Evolutionary conservation across 2,329 filamentous ascomycete genomes (phyloP).

Genomic region (Claviceps sp.): DNA sequence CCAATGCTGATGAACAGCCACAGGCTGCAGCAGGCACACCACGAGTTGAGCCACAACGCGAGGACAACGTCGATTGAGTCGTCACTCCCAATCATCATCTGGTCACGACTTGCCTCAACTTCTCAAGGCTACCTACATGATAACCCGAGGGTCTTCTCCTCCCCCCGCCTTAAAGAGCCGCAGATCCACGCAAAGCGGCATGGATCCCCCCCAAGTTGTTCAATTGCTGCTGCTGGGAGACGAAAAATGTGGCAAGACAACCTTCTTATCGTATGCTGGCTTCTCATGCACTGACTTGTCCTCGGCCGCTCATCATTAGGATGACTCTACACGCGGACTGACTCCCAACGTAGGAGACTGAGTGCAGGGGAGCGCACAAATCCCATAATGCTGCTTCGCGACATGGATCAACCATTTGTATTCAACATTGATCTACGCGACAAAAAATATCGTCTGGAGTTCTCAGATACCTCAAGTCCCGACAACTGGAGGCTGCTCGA

Average conservation of each 20-base stretch:
- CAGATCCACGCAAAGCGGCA: conserved; percentile 9
- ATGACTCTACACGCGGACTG: background rate
- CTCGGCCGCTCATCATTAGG: background rate
- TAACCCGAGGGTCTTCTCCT: too few species aligned
- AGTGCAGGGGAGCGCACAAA: conserved; percentile 30
- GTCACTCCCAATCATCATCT: too few species aligned
- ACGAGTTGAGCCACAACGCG: too few species aligned
- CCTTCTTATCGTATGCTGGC: conserved; percentile 43
- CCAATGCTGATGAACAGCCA: too few species aligned
- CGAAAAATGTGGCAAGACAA: conserved; percentile 45
- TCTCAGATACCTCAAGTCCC: conserved; percentile 45
- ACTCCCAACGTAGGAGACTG: conserved; percentile 30
- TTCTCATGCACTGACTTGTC: conserved; percentile 1
- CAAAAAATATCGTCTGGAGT: conserved; percentile 38
- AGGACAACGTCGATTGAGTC: too few species aligned
- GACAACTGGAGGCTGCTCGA: conserved; percentile 44
- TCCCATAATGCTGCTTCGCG: conserved; percentile 36
- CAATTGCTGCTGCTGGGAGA: conserved; percentile 47
- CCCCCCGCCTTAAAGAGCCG: too few species aligned
- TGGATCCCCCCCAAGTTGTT: conserved; percentile 34
- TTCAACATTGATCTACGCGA: conserved; percentile 35
- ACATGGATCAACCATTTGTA: conserved; percentile 46
- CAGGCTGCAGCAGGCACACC: too few species aligned
- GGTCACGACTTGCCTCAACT: background rate
- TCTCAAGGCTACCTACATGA: background rate